Conservation (phyloP, 805 yeast species). For the Teunomyces stri region DNA sequence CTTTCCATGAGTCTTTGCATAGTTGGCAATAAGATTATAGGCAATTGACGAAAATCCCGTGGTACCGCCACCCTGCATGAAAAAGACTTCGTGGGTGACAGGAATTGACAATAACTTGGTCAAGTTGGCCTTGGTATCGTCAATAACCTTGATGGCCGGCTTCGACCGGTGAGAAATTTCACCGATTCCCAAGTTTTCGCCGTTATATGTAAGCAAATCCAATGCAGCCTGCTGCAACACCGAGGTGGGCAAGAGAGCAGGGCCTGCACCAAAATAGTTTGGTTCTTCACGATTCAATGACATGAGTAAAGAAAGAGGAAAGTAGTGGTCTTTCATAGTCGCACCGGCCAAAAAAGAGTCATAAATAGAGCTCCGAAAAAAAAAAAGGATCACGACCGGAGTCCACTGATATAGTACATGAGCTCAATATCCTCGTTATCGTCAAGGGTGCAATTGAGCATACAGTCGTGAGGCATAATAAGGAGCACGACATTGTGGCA, state of each 20-base stretch:
- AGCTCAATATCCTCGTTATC: slow-evolving; percentile 64
- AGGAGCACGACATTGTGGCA: slow-evolving; percentile 62
- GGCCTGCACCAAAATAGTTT: slow-evolving; percentile 97
- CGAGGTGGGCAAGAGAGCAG: slow-evolving; percentile 82
- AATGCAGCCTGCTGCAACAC: slow-evolving; percentile 86
- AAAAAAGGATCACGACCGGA: not conserved
- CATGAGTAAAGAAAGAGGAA: not conserved
- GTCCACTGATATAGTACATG: slow-evolving; percentile 55
- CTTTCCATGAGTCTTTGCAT: slow-evolving; percentile 63
- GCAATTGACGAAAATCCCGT: slow-evolving; percentile 89
- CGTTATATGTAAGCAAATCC: slow-evolving; percentile 72
- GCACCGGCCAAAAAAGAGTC: not conserved
- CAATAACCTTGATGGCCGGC: slow-evolving; percentile 74
- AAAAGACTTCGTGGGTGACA: slow-evolving; percentile 90
- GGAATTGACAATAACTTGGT: slow-evolving; percentile 70
- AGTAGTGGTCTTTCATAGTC: not conserved
- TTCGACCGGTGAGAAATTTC: slow-evolving; percentile 94
- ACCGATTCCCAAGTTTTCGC: slow-evolving; percentile 81
- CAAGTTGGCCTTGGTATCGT: slow-evolving; percentile 69
- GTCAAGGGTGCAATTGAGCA: slow-evolving; percentile 65
- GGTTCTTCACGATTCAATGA: slow-evolving; percentile 65
- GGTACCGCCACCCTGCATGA: slow-evolving; percentile 98
- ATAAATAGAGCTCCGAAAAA: not conserved
- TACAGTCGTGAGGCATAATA: slow-evolving; percentile 55
- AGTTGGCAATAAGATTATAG: slow-evolving; percentile 75